A percentile compares a stretch with the other conserved stretches of the same genome.
These are phyloP conservation scores for Aureoboletus auriporus DNA, from an alignment of 768 basidiomycete species.

Conservation along the genomic window DNA sequence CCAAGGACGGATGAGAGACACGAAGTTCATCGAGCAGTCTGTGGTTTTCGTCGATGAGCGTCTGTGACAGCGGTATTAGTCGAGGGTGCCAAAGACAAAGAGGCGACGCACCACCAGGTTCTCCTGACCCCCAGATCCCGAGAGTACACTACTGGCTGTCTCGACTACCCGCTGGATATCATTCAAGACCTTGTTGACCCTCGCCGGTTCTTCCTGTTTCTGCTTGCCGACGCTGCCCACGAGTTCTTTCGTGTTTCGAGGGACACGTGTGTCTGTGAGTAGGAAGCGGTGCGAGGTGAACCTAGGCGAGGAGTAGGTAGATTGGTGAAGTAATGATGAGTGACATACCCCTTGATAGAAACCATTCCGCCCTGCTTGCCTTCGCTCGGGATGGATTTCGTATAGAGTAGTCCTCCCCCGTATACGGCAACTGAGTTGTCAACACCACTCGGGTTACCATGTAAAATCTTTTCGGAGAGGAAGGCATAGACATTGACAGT, in stretches of 20 bases:
- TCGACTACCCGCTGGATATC: constrained; percentile 84
- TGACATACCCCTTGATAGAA: constrained; percentile 72
- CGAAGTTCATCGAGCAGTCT: constrained; percentile 75
- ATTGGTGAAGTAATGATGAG: constrained; percentile 5
- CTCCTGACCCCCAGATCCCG: constrained; percentile 38
- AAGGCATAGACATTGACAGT: constrained; percentile 92
- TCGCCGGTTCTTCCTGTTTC: constrained; percentile 79
- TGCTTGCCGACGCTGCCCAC: constrained; percentile 84
- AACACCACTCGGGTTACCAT: constrained; percentile 96
- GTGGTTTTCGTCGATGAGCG: constrained; percentile 88
- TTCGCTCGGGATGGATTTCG: constrained; percentile 54
- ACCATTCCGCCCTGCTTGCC: constrained; percentile 80
- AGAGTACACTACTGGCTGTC: constrained; percentile 70
- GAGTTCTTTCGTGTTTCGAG: constrained; percentile 90
- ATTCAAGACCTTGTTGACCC: constrained; percentile 71
- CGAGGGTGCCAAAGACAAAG: background rate
- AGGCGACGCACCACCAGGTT: constrained; percentile 51
- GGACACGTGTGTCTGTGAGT: constrained; percentile 88
- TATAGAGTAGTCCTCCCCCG: constrained; percentile 91
- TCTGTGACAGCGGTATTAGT: constrained; percentile 37
- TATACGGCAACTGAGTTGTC: constrained; percentile 93
- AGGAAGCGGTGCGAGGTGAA: constrained; percentile 90
- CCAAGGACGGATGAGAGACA: constrained; percentile 88
- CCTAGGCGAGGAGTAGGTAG: constrained; percentile 36
- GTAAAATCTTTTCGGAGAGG: constrained; percentile 90